A percentile compares a stretch with the other conserved stretches of the same genome.
These are phyloP conservation scores for Acarospora socialis DNA, from an alignment of 2,329 filamentous ascomycete genomes.

Conservation along the genomic window DNA sequence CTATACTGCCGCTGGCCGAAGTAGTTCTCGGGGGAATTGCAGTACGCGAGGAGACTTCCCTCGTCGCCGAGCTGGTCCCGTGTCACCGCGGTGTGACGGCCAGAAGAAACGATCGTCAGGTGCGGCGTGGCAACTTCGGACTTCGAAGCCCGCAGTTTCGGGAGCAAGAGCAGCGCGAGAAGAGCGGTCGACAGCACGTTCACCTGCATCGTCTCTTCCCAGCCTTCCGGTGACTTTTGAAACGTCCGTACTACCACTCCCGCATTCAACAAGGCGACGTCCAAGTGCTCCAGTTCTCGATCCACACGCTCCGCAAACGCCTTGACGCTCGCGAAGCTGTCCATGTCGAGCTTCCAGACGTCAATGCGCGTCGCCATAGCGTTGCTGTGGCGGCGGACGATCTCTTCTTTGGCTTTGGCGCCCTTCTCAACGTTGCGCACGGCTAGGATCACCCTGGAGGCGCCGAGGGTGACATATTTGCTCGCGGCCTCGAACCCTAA, in stretches of 20 bases:
- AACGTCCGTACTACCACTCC: neutral
- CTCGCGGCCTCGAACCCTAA: slow-evolving; percentile 28
- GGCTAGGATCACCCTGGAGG: slow-evolving; percentile 27
- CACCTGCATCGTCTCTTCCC: slow-evolving; percentile 1
- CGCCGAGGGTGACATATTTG: slow-evolving; percentile 24
- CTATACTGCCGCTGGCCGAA: slow-evolving; percentile 24
- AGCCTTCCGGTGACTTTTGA: slow-evolving; percentile 1
- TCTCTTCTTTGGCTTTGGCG: slow-evolving; percentile 26
- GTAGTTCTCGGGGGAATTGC: slow-evolving; percentile 21
- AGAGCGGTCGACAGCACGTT: slow-evolving; percentile 3
- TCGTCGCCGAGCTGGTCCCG: slow-evolving; percentile 21
- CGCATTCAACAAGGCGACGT: slow-evolving; percentile 4
- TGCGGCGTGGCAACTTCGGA: no score
- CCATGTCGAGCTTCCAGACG: slow-evolving; percentile 8
- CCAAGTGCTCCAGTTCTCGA: neutral
- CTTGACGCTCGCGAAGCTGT: neutral
- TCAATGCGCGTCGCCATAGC: slow-evolving; percentile 5
- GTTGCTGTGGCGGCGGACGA: slow-evolving; percentile 18
- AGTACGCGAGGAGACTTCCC: slow-evolving; percentile 20
- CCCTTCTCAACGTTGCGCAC: slow-evolving; percentile 29
- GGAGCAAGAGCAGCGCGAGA: slow-evolving; percentile 1
- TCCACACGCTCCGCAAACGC: neutral
- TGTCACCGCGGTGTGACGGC: slow-evolving; percentile 11
- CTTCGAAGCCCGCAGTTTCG: neutral
- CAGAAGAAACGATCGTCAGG: slow-evolving; percentile 1